Evolutionary conservation across 1,139 yeast species (phyloP).

Genomic region (Taphrina deformans): DNA sequence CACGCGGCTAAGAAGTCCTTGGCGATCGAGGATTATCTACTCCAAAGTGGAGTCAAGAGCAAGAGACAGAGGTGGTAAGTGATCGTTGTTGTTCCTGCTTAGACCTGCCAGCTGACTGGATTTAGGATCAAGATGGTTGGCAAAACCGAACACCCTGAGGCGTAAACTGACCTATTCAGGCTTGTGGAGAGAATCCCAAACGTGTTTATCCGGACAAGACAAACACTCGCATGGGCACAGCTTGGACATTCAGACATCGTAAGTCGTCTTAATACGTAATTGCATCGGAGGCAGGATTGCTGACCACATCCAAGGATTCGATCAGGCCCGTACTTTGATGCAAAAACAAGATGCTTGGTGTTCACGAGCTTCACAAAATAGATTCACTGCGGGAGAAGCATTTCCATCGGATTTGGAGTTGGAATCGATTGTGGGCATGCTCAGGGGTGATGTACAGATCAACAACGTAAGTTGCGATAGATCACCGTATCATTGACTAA

Average conservation of each 20-base stretch:
- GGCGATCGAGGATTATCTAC: conserved; percentile 9
- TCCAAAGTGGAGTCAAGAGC: conserved; percentile 2
- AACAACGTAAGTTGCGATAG: neutral
- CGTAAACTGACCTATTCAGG: neutral
- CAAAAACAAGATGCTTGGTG: conserved; percentile 29
- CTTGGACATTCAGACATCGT: conserved; percentile 25
- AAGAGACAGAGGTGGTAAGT: conserved; percentile 20
- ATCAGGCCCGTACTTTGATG: conserved; percentile 10
- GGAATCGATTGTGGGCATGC: conserved; percentile 23
- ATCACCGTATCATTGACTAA: neutral
- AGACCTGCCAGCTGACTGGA: too few relatives aligned
- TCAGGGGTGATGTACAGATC: conserved; percentile 23
- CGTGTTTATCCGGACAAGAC: conserved; percentile 14
- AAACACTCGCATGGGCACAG: conserved; percentile 13
- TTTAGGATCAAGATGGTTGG: conserved; percentile 1
- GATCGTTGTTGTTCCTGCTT: too few relatives aligned
- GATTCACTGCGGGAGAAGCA: neutral
- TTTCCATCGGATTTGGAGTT: conserved; percentile 23
- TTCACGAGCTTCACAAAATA: neutral
- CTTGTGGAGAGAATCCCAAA: conserved; percentile 26
- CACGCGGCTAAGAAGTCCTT: conserved; percentile 2
- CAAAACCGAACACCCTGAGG: neutral
- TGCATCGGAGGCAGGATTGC: neutral
- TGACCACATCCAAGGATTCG: neutral
- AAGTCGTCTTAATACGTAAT: neutral